Evolutionary conservation across 2,329 filamentous ascomycete species (phyloP), one percentile per base, ranked within the genome.

Genomic region (Epichloe gansuensis): DNA sequence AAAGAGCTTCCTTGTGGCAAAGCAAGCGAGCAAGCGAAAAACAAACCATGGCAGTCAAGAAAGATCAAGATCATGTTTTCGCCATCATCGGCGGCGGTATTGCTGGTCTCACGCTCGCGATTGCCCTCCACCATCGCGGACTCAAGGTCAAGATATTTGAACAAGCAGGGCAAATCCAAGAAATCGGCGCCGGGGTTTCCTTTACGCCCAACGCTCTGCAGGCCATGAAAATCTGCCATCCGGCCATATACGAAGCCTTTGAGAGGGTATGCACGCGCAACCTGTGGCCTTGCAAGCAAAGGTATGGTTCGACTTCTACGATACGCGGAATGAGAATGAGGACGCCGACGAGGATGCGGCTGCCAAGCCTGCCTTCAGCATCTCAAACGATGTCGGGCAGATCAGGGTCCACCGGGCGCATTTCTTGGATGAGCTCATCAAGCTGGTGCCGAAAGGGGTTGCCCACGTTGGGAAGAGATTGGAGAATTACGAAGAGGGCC

Each of bases 21-120:
- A 44, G 13, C 13, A 34, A 46, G 15, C 25, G 31, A 17, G 8
- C 21, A 45, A 11, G 9, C 25, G 6, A 4, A 4, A 13, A 12
- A 8, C 12, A 39, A 5, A 51, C 8, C 11, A 51, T 51, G 50
- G n/a, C 34, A 31, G 35, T 15, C 50, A 51, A 35, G 21, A 51
- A 21, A 38, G 15, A 51, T 5, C 17, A 21, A 38, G 15, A 51
- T 5, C 17, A 41, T 3, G 43, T 46, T 3, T 39, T 51, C 43
- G 75, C 73, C 50, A 72, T 79, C 21, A 62, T 78, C 13, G 81
- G 70, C 56, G 78, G 66, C 51, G 80, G 69, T 59, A 78, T 72
- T 54, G 76, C 72, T 3, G 76, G 76, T 7, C 59, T 78, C 9
- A 69, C 71, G 15, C 67, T 78, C 0, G 73, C 74, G 0, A 64